Evolutionary conservation across 345 rosid genomes (phyloP).

Genomic region (Gossypium longicalyx): DNA sequence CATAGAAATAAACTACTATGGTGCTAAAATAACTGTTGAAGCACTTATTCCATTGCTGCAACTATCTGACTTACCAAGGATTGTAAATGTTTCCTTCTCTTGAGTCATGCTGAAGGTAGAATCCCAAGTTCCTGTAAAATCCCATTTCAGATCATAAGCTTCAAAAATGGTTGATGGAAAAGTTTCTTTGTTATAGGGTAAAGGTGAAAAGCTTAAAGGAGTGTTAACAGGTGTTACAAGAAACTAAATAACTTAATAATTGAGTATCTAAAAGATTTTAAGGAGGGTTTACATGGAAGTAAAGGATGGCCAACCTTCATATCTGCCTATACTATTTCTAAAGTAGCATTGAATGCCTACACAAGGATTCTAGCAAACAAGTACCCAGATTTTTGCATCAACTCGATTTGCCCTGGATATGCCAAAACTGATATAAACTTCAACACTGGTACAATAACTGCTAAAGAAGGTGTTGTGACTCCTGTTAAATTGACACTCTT

Average conservation of each 20-base stretch:
- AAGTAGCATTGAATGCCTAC: constrained; percentile 43
- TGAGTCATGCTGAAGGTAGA: constrained; percentile 42
- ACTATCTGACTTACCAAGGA: constrained; percentile 41
- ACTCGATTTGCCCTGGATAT: constrained; percentile 46
- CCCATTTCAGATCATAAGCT: background rate
- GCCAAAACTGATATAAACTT: constrained; percentile 37
- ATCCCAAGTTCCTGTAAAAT: background rate
- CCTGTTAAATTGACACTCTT: constrained; percentile 35
- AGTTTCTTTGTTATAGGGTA: constrained; percentile 19
- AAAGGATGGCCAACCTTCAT: constrained; percentile 37
- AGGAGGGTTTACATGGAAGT: constrained; percentile 24
- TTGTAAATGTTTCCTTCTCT: constrained; percentile 39
- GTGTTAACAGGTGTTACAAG: constrained; percentile 15
- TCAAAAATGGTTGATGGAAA: background rate
- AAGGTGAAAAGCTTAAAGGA: constrained; percentile 37
- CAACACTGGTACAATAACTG: constrained; percentile 26
- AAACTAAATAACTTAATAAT: constrained; percentile 35
- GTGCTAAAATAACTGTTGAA: constrained; percentile 37
- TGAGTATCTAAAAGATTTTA: constrained; percentile 34
- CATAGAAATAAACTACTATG: constrained; percentile 41
- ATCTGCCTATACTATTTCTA: constrained; percentile 36
- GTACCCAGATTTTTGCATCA: constrained; percentile 28
- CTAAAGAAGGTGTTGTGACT: constrained; percentile 41
- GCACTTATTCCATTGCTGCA: constrained; percentile 41
- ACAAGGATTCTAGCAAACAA: constrained; percentile 39